A percentile compares a stretch with the other conserved stretches of the same genome.
Conservation (phyloP, 352 stramenopile genomes). For the Phytophthora foliorum region DNA sequence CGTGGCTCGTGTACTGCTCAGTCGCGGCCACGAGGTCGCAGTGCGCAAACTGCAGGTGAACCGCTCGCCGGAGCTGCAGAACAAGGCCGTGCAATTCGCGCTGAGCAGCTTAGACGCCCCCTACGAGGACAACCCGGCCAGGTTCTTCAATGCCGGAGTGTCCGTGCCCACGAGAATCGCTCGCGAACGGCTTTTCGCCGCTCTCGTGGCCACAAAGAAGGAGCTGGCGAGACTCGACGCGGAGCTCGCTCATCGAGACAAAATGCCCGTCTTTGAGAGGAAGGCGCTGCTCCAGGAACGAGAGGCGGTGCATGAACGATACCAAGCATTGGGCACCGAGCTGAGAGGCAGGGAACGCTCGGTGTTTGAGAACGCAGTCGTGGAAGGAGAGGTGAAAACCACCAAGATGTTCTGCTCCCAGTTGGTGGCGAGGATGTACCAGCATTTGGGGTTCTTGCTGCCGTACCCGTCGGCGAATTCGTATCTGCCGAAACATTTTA, state of each 20-base stretch:
- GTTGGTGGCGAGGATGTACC: constrained; percentile 81
- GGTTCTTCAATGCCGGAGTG: constrained; percentile 82
- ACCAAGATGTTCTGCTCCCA: constrained; percentile 89
- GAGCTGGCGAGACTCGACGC: constrained; percentile 64
- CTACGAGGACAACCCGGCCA: constrained; percentile 84
- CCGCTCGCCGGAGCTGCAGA: constrained; percentile 68
- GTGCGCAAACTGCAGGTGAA: constrained; percentile 82
- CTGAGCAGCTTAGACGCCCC: constrained; percentile 65
- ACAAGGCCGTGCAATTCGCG: constrained; percentile 67
- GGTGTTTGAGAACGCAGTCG: constrained; percentile 85
- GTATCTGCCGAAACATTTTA: constrained; percentile 91
- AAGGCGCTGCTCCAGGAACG: constrained; percentile 71
- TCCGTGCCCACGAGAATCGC: constrained; percentile 73
- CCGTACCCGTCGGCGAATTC: constrained; percentile 88
- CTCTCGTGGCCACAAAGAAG: constrained; percentile 73
- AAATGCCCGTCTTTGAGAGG: constrained; percentile 81
- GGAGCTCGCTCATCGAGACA: constrained; percentile 70
- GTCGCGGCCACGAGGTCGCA: constrained; percentile 71
- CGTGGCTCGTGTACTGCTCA: constrained; percentile 78
- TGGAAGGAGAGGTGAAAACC: constrained; percentile 42
- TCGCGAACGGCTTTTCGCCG: constrained; percentile 81
- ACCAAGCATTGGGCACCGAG: constrained; percentile 65
- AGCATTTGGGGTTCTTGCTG: constrained; percentile 80
- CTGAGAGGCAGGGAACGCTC: constrained; percentile 76
- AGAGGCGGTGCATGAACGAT: constrained; percentile 56